phyloP scores from a whole-genome alignment of 805 yeast species.

The Candida boleticola region DNA sequence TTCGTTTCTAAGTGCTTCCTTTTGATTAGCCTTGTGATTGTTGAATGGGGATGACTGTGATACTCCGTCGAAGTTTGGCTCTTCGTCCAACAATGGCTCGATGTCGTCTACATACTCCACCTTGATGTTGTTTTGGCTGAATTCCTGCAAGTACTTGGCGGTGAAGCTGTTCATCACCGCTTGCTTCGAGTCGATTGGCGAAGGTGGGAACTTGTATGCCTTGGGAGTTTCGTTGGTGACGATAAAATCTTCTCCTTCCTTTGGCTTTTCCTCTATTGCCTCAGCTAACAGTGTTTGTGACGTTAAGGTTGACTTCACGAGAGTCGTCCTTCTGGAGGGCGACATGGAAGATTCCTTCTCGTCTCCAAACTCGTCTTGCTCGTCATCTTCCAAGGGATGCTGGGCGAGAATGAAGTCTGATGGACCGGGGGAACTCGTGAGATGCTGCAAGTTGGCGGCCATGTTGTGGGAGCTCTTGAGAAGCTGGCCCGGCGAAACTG shows the following conservation, averaged over 20 bases:
- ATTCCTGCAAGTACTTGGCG: conserved; percentile 41
- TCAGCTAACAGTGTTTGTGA: neutral
- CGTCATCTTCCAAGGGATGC: conserved; percentile 8
- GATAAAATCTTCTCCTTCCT: conserved; percentile 38
- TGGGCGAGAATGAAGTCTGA: neutral
- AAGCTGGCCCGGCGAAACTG: conserved; percentile 36
- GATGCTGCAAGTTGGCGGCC: neutral
- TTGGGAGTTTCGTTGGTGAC: conserved; percentile 46
- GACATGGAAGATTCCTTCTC: too few relatives aligned
- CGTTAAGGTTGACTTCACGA: neutral
- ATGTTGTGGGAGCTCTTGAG: too few relatives aligned
- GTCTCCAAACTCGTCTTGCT: conserved; percentile 9
- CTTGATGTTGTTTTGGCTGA: conserved; percentile 11
- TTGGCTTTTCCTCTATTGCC: too few relatives aligned
- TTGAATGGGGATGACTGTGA: conserved; percentile 5
- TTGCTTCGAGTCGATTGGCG: conserved; percentile 23
- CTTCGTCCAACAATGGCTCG: conserved; percentile 25
- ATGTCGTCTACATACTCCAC: conserved; percentile 32
- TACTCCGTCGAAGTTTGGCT: neutral
- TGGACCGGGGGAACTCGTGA: neutral
- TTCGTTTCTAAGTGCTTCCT: neutral
- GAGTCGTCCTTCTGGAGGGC: too few relatives aligned
- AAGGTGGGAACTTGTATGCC: conserved; percentile 58
- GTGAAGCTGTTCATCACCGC: conserved; percentile 29
- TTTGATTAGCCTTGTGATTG: neutral